Evolutionary conservation across 2,329 filamentous ascomycete genomes (phyloP).

Genomic region (Fusarium annulatum): DNA sequence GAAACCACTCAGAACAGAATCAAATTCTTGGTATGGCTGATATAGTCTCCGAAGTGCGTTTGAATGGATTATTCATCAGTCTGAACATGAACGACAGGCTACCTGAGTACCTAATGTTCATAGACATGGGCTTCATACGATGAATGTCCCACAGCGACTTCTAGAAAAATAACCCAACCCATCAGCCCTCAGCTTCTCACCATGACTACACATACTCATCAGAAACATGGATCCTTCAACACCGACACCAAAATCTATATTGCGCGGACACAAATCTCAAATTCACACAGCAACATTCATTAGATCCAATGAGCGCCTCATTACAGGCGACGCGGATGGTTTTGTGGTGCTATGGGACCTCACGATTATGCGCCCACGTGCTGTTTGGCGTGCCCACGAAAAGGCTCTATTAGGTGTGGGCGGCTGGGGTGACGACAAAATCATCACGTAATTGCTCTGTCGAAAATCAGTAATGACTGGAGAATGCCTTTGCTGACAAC

Average conservation of each 20-base stretch:
- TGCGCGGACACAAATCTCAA: slow-evolving; percentile 85
- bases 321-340: slow-evolving; percentile 90
- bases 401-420: slow-evolving; percentile 80
- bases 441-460: slow-evolving; percentile 79
- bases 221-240: slow-evolving; percentile 45
- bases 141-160: slow-evolving; percentile 17
- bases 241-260: slow-evolving; percentile 67
- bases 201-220: slow-evolving; percentile 5
- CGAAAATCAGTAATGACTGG: background rate
- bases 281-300: slow-evolving; percentile 83
- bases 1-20: background rate
- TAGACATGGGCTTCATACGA: background rate
- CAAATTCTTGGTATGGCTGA: background rate
- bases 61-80: background rate
- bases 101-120: background rate
- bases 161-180: background rate
- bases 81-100: background rate
- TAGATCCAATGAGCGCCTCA: slow-evolving; percentile 77
- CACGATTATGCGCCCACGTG: slow-evolving; percentile 80
- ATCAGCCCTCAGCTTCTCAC: background rate
- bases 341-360: slow-evolving; percentile 90
- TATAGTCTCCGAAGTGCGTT: background rate
- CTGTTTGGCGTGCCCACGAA: slow-evolving; percentile 88
- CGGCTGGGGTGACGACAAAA: slow-evolving; percentile 75
- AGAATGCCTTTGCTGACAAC: background rate